Evolutionary conservation across 371 early-diverging fungal species (phyloP).

Genomic region (Dinochytrium kinnereticum): DNA sequence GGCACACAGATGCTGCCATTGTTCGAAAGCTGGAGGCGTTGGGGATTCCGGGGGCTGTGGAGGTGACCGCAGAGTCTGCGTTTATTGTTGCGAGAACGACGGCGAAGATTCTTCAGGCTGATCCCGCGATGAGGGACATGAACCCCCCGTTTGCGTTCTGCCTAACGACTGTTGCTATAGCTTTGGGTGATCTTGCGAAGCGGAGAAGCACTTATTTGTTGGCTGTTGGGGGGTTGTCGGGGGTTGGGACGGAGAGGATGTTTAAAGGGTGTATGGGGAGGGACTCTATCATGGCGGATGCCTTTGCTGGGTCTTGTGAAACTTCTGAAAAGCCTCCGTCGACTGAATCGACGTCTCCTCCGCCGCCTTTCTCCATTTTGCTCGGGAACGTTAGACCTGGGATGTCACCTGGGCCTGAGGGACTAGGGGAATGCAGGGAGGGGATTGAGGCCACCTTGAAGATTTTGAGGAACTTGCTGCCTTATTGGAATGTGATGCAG

Average conservation of each 20-base stretch:
- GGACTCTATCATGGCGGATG: not conserved
- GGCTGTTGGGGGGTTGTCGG: not conserved
- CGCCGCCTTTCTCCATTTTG: not conserved
- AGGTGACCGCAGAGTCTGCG: not conserved
- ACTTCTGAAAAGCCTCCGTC: too few species aligned
- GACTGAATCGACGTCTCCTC: not conserved
- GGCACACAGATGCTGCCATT: not conserved
- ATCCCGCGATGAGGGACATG: constrained; percentile 2
- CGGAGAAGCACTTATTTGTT: not conserved
- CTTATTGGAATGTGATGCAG: constrained; percentile 11
- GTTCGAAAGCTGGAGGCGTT: not conserved
- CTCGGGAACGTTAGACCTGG: not conserved
- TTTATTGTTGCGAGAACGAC: not conserved
- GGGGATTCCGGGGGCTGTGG: constrained; percentile 9
- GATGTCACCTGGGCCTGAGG: not conserved
- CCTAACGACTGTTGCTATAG: not conserved
- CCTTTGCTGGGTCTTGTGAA: too few species aligned
- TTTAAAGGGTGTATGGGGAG: not conserved
- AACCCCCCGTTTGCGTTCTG: constrained; percentile 4
- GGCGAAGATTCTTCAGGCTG: not conserved
- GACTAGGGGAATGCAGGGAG: not conserved
- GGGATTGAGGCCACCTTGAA: not conserved
- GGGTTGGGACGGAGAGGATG: not conserved
- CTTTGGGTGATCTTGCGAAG: not conserved
- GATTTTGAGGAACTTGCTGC: not conserved